Conservation (phyloP, 2,329 filamentous ascomycete genomes). For the Penicillium brasilianum region DNA sequence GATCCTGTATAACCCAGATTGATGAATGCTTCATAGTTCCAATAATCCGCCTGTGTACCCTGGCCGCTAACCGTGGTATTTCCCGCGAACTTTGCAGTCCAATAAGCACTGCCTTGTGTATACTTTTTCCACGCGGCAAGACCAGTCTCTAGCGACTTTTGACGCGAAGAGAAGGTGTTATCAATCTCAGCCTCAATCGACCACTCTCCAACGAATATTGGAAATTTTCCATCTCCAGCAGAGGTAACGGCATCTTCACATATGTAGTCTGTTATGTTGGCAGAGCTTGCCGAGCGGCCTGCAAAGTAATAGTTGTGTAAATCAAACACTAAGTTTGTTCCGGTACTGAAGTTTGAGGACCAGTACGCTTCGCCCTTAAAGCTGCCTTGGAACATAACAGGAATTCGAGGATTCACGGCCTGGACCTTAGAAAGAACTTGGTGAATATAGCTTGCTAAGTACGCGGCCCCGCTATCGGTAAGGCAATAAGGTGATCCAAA, state of each 20-base stretch:
- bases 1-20: neutral
- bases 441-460: neutral
- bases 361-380: neutral
- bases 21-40: constrained; percentile 20
- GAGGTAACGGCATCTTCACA: neutral
- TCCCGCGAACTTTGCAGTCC: constrained; percentile 23
- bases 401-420: neutral
- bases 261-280: neutral
- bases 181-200: constrained; percentile 21
- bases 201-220: constrained; percentile 29
- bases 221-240: constrained; percentile 20
- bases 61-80: constrained; percentile 18
- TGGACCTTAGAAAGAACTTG: neutral
- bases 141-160: neutral
- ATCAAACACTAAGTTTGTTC: neutral
- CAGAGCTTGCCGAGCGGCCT: neutral
- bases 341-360: neutral
- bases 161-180: constrained; percentile 16
- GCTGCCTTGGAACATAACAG: neutral
- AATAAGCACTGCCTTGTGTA: constrained; percentile 23
- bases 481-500: constrained; percentile 28
- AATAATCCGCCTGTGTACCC: constrained; percentile 18
- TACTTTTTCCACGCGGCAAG: constrained; percentile 16
- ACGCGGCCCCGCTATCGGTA: constrained; percentile 14
- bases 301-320: neutral